Evolutionary conservation across 768 basidiomycete genomes (phyloP).

Genomic region (Trametes punicea): DNA sequence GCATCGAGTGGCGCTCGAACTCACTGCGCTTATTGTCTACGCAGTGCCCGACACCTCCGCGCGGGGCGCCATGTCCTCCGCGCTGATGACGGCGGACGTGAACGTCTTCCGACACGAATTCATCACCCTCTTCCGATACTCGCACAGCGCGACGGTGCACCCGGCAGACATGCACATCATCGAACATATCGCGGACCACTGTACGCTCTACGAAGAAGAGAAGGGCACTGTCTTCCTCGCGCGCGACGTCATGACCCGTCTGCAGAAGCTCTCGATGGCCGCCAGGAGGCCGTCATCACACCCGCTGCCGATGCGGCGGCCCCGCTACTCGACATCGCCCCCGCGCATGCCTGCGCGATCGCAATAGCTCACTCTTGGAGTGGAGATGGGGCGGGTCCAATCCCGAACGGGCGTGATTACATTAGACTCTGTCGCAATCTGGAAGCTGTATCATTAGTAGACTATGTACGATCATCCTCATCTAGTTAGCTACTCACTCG

Average conservation of each 20-base stretch:
- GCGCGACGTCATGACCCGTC: slow-evolving; percentile 32
- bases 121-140: slow-evolving; percentile 39
- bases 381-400: neutral
- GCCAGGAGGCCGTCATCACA: slow-evolving; percentile 1
- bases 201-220: slow-evolving; percentile 33
- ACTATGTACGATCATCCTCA: neutral
- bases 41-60: slow-evolving; percentile 14
- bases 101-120: slow-evolving; percentile 37
- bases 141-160: slow-evolving; percentile 32
- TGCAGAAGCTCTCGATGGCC: slow-evolving; percentile 27
- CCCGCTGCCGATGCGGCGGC: neutral
- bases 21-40: neutral
- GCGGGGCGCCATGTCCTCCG: slow-evolving; percentile 24
- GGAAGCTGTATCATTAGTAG: neutral
- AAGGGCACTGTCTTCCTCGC: slow-evolving; percentile 36
- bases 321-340: neutral
- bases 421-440: neutral
- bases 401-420: too few species aligned
- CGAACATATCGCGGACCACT: slow-evolving; percentile 30
- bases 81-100: slow-evolving; percentile 32
- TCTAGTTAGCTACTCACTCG: neutral
- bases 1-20: neutral
- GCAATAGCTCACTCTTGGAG: neutral
- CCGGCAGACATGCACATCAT: slow-evolving; percentile 35
- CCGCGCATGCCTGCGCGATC: neutral